Evolutionary conservation across 2,329 filamentous ascomycete genomes (phyloP).

Genomic region (Curvularia sp.): DNA sequence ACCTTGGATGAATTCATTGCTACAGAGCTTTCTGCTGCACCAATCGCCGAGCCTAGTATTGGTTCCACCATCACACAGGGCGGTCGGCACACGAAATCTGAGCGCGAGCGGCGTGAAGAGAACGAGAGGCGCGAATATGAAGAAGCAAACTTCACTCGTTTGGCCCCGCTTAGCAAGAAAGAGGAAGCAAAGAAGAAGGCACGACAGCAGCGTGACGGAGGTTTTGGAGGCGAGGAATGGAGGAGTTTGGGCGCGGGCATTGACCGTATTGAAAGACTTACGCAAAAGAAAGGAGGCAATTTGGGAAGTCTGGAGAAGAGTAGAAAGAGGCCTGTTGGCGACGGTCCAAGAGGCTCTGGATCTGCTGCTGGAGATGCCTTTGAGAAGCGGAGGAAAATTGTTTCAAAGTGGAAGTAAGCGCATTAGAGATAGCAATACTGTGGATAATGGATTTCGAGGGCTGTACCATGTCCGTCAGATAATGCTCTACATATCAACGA

Average conservation of each 20-base stretch:
- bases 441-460: neutral
- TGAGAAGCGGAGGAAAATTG: conserved; percentile 55
- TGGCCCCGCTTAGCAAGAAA: conserved; percentile 89
- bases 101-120: conserved; percentile 77
- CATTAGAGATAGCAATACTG: neutral
- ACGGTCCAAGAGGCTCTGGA: conserved; percentile 72
- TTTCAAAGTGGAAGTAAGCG: conserved; percentile 35
- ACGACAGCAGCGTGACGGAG: conserved; percentile 51
- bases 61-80: conserved; percentile 84
- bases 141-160: conserved; percentile 86
- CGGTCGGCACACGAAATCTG: conserved; percentile 80
- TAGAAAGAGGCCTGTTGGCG: conserved; percentile 77
- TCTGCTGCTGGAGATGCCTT: conserved; percentile 75
- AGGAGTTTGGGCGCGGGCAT: conserved; percentile 81
- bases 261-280: conserved; percentile 84
- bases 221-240: conserved; percentile 95
- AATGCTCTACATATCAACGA: neutral
- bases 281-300: conserved; percentile 67
- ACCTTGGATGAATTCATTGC: conserved; percentile 92
- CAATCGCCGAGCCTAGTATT: conserved; percentile 85
- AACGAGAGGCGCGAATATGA: conserved; percentile 84
- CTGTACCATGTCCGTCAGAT: too few relatives aligned
- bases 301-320: conserved; percentile 76
- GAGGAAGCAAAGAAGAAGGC: conserved; percentile 70
- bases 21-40: conserved; percentile 81